Base-by-base conservation (phyloP, 2,329 filamentous ascomycete species). In the Hirsutella rhossiliensis region DNA sequence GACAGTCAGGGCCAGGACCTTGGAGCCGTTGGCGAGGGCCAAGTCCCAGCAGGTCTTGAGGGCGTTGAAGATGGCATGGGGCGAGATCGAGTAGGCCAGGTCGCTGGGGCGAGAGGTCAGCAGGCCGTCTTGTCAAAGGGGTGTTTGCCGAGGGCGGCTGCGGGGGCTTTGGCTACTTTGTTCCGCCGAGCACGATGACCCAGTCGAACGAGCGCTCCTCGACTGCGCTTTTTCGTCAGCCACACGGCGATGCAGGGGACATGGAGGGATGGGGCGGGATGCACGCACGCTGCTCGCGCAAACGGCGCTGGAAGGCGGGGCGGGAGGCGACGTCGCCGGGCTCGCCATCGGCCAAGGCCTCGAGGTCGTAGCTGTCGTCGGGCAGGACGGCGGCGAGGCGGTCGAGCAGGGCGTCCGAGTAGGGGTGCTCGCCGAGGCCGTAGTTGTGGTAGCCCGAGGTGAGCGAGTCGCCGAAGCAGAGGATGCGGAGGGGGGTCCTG, bases 381-480 rank as follows among this genome's bases (percentile, higher is more conserved):
- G 68, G 65, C 40, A 76, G 69, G 2, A 66, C 67, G 28, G 62
- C 63, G 23, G 62, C 56, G 30, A 80, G 63, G 46, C 65, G 66
- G 43, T 68, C 55, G 47, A 63, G 53, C 13, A 84, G 62, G 45
- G 63, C 64, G 20, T 57, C 53, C 6, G 67, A 66, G 61, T 83
- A 84, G 0, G 80, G 76, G 47, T 75, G 67, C 38, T 62, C 64
- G 42, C 48, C 55, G 13, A 60, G 42, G 18, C 72, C 74, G 39
- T 51, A 61, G 46, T 49, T 43, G 28, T 66, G 63, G 56, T 65
- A 80, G 37, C 80, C 80, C 12, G 66, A 67, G 6, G 79, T 82
- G 39, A 84, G 69, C 34, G 76, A 80, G 66, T 81, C 70, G 57
- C 78, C 78, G 58, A 82, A 77, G 65, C 78, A 81, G 47, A 82